A percentile compares a stretch with the other conserved stretches of the same genome.
Conservation (phyloP, 352 stramenopile genomes). For the Pythium brassicae region DNA sequence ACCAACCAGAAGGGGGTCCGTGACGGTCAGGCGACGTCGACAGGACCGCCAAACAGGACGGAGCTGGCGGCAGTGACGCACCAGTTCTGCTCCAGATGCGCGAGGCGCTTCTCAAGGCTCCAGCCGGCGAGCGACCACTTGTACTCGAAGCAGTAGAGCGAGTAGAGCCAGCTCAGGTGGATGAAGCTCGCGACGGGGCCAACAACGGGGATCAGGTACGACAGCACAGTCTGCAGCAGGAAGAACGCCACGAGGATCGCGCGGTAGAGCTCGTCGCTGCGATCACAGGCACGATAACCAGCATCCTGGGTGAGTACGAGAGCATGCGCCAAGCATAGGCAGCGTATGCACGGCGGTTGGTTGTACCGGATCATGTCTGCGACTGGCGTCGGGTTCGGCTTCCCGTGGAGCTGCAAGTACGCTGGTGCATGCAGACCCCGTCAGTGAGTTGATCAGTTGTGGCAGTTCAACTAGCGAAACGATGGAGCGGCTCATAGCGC, state of each 20-base stretch:
- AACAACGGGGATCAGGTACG: slow-evolving; percentile 74
- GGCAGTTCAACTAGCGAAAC: neutral
- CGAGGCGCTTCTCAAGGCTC: slow-evolving; percentile 77
- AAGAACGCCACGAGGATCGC: slow-evolving; percentile 86
- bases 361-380: slow-evolving; percentile 74
- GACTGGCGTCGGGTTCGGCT: slow-evolving; percentile 67
- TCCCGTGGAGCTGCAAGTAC: slow-evolving; percentile 78
- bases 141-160: slow-evolving; percentile 90
- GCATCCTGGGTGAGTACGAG: no score
- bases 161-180: slow-evolving; percentile 85
- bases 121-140: slow-evolving; percentile 86
- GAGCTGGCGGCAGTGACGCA: slow-evolving; percentile 7
- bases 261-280: slow-evolving; percentile 79
- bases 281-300: neutral
- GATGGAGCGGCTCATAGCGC: neutral
- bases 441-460: neutral
- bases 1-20: no score
- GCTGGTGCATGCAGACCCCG: slow-evolving; percentile 22
- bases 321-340: neutral
- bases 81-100: slow-evolving; percentile 83
- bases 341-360: no score
- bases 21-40: neutral
- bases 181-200: slow-evolving; percentile 78
- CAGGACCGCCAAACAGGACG: neutral
- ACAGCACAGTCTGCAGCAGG: slow-evolving; percentile 78